phyloP scores from a whole-genome alignment of 1,139 yeast genomes.

The Saccharomyces hybrid region DNA sequence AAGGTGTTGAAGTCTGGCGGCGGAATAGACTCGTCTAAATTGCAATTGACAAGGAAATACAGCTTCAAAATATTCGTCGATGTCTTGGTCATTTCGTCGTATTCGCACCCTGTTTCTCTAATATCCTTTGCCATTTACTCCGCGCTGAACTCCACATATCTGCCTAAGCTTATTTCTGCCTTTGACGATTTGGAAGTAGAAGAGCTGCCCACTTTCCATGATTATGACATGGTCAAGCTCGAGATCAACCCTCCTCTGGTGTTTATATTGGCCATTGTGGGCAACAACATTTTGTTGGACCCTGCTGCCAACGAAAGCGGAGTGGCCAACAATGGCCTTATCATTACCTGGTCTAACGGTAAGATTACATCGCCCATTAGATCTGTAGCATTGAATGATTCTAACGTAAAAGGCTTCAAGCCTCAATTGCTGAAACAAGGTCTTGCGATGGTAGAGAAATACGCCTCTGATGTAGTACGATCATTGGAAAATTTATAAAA shows the following conservation, averaged over 20 bases:
- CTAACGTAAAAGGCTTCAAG: conserved; percentile 25
- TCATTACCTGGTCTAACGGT: conserved; percentile 62
- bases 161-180: conserved; percentile 68
- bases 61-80: conserved; percentile 73
- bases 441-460: conserved; percentile 21
- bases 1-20: conserved; percentile 29
- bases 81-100: conserved; percentile 62
- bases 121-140: conserved; percentile 72
- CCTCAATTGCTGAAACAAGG: conserved; percentile 21
- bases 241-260: conserved; percentile 60
- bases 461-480: conserved; percentile 25
- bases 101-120: conserved; percentile 67
- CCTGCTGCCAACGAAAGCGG: conserved; percentile 83
- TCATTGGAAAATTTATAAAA: conserved; percentile 17
- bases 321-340: conserved; percentile 74
- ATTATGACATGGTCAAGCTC: conserved; percentile 66
- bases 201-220: conserved; percentile 87
- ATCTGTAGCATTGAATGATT: conserved; percentile 43
- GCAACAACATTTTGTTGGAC: conserved; percentile 58
- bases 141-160: conserved; percentile 68
- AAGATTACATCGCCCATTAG: conserved; percentile 58
- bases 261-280: conserved; percentile 68
- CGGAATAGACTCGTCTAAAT: conserved; percentile 37
- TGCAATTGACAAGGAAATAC: conserved; percentile 64
- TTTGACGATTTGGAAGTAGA: conserved; percentile 50